Evolutionary conservation across 1,284 basidiomycete species (phyloP).

Genomic region (Xerocomus tenax): DNA sequence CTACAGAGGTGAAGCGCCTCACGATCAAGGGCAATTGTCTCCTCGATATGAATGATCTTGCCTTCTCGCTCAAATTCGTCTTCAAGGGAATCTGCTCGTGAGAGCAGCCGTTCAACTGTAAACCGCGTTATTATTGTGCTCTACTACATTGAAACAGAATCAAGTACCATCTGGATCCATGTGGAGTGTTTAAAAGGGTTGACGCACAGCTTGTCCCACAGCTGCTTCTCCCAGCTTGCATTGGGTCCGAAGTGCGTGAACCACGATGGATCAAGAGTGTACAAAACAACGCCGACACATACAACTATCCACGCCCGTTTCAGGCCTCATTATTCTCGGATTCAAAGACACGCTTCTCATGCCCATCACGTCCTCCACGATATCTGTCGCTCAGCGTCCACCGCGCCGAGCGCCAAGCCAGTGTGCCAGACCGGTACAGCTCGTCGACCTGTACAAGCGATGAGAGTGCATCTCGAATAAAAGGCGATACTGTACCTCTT

Average conservation of each 20-base stretch:
- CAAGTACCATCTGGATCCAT: background rate
- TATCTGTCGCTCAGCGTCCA: conserved; percentile 25
- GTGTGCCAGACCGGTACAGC: conserved; percentile 23
- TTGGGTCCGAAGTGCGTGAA: no score
- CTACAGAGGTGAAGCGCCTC: background rate
- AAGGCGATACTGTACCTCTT: conserved; percentile 17
- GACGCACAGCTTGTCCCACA: no score
- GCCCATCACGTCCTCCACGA: conserved; percentile 2
- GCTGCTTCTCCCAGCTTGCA: no score
- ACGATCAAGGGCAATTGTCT: background rate
- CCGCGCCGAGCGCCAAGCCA: conserved; percentile 20
- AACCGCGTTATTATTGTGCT: no score
- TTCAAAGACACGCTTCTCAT: conserved; percentile 22
- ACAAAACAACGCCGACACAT: background rate
- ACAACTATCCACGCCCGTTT: background rate
- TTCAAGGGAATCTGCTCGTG: no score
- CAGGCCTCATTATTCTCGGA: conserved; percentile 19
- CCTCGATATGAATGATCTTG: no score
- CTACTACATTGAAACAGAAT: background rate
- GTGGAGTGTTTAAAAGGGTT: no score
- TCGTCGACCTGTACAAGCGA: conserved; percentile 23
- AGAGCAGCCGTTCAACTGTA: no score
- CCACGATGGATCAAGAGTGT: no score
- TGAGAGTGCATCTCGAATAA: background rate
- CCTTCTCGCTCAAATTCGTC: no score